Evolutionary conservation across 2,329 filamentous ascomycete species (phyloP).

Genomic region (Nemania diffusa): DNA sequence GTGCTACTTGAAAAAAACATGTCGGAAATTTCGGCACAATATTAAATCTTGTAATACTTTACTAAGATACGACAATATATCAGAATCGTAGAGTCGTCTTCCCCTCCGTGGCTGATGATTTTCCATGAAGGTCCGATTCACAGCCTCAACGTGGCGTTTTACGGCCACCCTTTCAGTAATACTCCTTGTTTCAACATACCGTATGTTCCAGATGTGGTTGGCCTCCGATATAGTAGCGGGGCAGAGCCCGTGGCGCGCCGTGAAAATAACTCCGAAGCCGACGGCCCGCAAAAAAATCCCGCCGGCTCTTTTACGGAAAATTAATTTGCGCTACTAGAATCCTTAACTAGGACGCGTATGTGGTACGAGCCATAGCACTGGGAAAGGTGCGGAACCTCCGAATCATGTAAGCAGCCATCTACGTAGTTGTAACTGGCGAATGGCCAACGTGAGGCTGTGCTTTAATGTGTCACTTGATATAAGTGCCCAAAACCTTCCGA

Average conservation of each 20-base stretch:
- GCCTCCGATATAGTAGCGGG: neutral
- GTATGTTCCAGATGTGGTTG: slow-evolving; percentile 8
- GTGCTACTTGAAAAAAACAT: neutral
- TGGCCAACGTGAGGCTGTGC: neutral
- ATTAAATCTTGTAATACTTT: neutral
- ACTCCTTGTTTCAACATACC: neutral
- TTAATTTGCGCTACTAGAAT: neutral
- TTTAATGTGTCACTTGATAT: neutral
- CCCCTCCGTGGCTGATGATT: neutral
- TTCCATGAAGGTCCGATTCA: neutral
- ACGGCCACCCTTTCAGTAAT: neutral
- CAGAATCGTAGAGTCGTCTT: neutral
- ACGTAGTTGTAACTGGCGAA: neutral
- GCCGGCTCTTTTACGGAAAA: slow-evolving; percentile 2
- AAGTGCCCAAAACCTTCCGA: neutral
- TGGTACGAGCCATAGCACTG: slow-evolving; percentile 1
- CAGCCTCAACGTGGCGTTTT: neutral
- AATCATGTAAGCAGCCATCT: slow-evolving; percentile 34
- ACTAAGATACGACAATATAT: neutral
- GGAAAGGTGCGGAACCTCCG: slow-evolving; percentile 25
- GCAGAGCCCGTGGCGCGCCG: neutral
- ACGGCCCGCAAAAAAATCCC: slow-evolving; percentile 11
- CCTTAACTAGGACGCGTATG: neutral
- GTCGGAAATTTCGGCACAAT: neutral
- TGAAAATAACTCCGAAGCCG: slow-evolving; percentile 7